Percentiles rank a stretch among this genome's conserved stretches.
Evolutionary conservation across 2,329 filamentous ascomycete species (phyloP).

Genomic region (Aspergillus pseudoviridinutans): DNA sequence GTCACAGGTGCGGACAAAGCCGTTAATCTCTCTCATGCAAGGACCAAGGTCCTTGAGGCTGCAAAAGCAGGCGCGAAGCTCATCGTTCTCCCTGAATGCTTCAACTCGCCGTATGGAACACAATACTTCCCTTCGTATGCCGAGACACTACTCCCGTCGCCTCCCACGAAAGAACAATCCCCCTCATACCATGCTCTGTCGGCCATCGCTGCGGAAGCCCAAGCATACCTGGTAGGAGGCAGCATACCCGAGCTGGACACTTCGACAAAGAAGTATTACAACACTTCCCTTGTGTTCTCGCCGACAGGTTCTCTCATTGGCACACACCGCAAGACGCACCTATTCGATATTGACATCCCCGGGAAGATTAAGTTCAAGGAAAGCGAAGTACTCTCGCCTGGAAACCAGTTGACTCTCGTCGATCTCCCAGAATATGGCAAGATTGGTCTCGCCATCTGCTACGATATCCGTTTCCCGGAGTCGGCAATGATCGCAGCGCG

Average conservation of each 20-base stretch:
- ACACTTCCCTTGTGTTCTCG: constrained; percentile 80
- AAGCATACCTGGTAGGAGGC: constrained; percentile 80
- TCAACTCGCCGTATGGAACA: constrained; percentile 96
- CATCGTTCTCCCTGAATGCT: constrained; percentile 94
- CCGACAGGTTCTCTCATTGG: constrained; percentile 76
- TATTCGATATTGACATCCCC: constrained; percentile 97
- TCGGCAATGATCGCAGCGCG: constrained; percentile 84
- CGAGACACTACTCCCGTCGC: constrained; percentile 76
- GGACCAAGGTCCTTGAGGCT: constrained; percentile 77
- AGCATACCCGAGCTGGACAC: constrained; percentile 82
- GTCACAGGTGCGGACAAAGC: constrained; percentile 69
- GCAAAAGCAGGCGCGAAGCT: constrained; percentile 72
- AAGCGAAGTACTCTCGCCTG: constrained; percentile 80
- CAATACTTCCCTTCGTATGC: constrained; percentile 89
- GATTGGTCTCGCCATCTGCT: constrained; percentile 89
- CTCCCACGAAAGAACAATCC: constrained; percentile 64
- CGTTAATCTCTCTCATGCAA: constrained; percentile 76
- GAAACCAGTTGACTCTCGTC: constrained; percentile 78
- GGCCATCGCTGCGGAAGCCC: constrained; percentile 71
- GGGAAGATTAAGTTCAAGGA: constrained; percentile 90
- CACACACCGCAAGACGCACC: constrained; percentile 86
- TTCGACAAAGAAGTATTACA: constrained; percentile 71
- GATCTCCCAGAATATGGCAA: constrained; percentile 85
- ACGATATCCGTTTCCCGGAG: constrained; percentile 96
- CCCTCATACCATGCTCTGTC: constrained; percentile 85